Base-by-base conservation (phyloP, 805 yeast genomes). In the Saturnispora ahearnii region DNA sequence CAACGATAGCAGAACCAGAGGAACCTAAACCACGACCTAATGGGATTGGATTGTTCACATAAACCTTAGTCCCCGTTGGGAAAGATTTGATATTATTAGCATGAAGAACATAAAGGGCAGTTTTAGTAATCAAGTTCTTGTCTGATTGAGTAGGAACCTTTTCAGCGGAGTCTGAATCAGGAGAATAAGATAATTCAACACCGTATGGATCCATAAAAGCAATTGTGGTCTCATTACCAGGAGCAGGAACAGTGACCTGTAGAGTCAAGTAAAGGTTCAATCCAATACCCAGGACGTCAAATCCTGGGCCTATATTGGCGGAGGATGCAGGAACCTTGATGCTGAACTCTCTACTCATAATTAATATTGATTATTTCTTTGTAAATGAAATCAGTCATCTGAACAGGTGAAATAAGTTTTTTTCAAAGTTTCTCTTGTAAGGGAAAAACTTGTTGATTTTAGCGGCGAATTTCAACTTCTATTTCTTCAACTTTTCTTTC, bases 241-340 rank as follows among this genome's bases (percentile, higher is more conserved):
- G 55, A 40, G 87, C 71, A 36, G 64, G 56, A 40, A 87, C 71
- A 9, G 71, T 66, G 30, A 89, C 96, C 3, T 73, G 71, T 51
- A 93, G 72, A 48, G 82, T 84, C 50, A 93, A 72, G 61, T 71
- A 88, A 45, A 89, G 70, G 54, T 84, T 76, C 56, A 93, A 74
- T 43, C 96, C 96, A 38, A 93, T 83, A 24, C 99, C 99, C 46
- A 93, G 71, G 6, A 93, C 99, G 67, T 93, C 99, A 62, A 91
- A 93, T 1, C 99, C 99, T 9, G 99, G 99, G 8, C 99, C 99
- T 47, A 93, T 91, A 61, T 93, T 93, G 61, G 99, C 99, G 45
- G 96, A 86, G 5, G 98, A 90, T 6, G 98, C 96, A 4, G 99
- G 99, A 15, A 91, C 93, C 49, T 78, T 79, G 57, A 87, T 77